Base-by-base conservation (phyloP, 2,329 filamentous ascomycete genomes). In the Macroventuria anomochaeta region DNA sequence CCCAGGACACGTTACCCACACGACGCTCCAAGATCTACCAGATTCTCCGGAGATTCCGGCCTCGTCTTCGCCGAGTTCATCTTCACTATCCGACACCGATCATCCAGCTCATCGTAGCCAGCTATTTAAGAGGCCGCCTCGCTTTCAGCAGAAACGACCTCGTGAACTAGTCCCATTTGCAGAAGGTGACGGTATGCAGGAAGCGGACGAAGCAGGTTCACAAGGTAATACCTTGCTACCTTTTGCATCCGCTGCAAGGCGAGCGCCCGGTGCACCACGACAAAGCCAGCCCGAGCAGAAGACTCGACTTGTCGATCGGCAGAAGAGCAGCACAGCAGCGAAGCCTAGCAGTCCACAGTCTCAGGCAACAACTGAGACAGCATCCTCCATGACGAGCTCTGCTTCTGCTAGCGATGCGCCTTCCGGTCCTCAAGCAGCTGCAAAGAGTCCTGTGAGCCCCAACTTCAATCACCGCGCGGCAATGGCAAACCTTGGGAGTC, bases 381-480 rank as follows among this genome's bases (percentile, higher is more conserved):
- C 62, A 43, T 69, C 89, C 62, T 89, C 88, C 0, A 87, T 87
- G 41, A 67, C 74, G n/a, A 75, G 75, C 34, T 77, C 76, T 10
- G 65, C 65, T 2, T 76, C 75, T 13, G 63, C 65, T 6, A 73
- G 70, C 40, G 69, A 71, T 36, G 59, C 59, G 13, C 55, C 52
- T 8, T 39, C 46, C n/a, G 57, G 55, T 4, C 57, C 65, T n/a
- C 58, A 54, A 8, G 52, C 63, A 29, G 62, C 53, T 4, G 37
- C 58, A 15, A 61, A 50, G 40, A 63, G 61, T 21, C 65, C 68
- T 15, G 55, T 63, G n/a, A 67, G 68, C 2, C 58, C 79, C 8
- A 75, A 71, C 34, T 86, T 86, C 1, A 81, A 82, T 18, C 81
- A 86, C 20, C 82, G 82, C 12, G 79, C 82, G 6, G 87, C 88